Percentiles rank a stretch among this genome's conserved stretches.
Evolutionary conservation across 208 protist species (phyloP).

Genomic region (Polymyxa betae): DNA sequence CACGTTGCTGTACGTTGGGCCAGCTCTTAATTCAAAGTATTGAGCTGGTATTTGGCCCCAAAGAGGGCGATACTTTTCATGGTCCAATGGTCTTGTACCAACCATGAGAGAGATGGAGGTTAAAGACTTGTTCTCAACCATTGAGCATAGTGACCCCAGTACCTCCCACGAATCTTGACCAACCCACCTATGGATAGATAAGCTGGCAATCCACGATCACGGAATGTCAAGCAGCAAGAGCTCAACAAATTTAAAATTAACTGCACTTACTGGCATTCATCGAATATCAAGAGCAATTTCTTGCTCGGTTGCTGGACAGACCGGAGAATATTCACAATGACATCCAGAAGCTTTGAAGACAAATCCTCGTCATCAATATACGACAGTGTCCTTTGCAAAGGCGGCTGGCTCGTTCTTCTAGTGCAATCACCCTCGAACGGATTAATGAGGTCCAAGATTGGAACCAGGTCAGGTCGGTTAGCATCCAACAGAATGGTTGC

Average conservation of each 20-base stretch:
- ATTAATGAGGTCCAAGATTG: not conserved
- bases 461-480: not conserved
- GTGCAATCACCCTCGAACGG: not conserved
- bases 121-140: not conserved
- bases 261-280: slow-evolving; percentile 30
- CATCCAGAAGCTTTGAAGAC: not conserved
- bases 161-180: not conserved
- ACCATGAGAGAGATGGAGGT: not conserved
- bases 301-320: not conserved
- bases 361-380: not conserved
- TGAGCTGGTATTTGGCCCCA: not conserved
- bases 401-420: not conserved
- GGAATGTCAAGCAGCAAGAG: not conserved
- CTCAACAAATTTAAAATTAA: not conserved
- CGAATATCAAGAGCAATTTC: not conserved
- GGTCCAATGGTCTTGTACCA: not conserved
- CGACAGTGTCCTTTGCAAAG: not conserved
- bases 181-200: not conserved
- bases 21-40: not conserved
- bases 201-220: not conserved
- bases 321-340: not conserved
- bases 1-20: not conserved
- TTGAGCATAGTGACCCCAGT: not conserved
- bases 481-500: not conserved
- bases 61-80: slow-evolving; percentile 31